A percentile compares a stretch with the other conserved stretches of the same genome.
Evolutionary conservation across 2,329 filamentous ascomycete species (phyloP).

Genomic region (Sporothrix pallida): DNA sequence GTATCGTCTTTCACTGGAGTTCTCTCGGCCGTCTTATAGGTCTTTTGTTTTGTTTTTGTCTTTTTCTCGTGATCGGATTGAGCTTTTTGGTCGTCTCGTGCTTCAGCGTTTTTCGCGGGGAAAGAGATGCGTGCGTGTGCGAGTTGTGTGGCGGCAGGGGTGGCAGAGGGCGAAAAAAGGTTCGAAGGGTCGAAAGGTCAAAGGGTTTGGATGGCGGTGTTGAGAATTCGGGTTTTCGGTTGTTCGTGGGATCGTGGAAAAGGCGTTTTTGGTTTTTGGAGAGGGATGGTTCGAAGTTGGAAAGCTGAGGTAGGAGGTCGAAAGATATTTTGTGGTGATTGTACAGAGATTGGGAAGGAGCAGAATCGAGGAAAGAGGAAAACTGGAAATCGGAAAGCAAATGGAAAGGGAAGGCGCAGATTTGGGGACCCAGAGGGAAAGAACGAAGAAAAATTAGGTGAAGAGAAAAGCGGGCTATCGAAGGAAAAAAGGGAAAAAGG

Average conservation of each 20-base stretch:
- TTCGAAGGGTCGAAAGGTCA: neutral
- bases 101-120: neutral
- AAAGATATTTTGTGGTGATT: conserved; percentile 1
- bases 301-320: neutral
- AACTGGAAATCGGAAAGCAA: conserved; percentile 21
- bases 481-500: conserved; percentile 28
- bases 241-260: neutral
- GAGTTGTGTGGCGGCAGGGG: conserved; percentile 13
- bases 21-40: neutral
- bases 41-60: neutral
- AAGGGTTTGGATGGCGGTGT: conserved; percentile 15
- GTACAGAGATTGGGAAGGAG: neutral
- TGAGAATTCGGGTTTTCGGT: neutral
- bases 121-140: conserved; percentile 10
- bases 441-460: conserved; percentile 25
- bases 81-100: neutral
- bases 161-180: conserved; percentile 5
- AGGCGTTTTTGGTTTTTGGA: conserved; percentile 3
- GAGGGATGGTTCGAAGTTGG: neutral
- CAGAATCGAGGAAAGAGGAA: conserved; percentile 8
- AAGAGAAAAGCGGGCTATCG: conserved; percentile 14
- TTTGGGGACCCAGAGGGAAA: neutral
- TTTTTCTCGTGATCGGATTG: neutral
- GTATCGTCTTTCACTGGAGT: neutral
- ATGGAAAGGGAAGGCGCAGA: conserved; percentile 20